These are phyloP conservation scores for Cercophora newfieldiana DNA, from an alignment of 495 filamentous ascomycete species.

Conservation along the genomic window DNA sequence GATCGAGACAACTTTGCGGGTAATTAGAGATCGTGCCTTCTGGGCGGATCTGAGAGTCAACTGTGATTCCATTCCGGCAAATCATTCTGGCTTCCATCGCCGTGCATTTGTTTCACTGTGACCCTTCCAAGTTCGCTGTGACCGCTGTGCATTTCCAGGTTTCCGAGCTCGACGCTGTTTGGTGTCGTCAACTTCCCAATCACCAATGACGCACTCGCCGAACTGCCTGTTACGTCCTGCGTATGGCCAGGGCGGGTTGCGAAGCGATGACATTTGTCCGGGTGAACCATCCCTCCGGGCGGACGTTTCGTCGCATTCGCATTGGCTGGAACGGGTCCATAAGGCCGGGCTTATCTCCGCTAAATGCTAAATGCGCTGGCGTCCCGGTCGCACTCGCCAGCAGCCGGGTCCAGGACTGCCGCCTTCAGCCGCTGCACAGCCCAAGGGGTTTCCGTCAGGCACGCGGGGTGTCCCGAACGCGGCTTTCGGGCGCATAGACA, in stretches of 20 bases:
- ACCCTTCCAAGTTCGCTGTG: neutral
- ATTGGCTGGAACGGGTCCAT: neutral
- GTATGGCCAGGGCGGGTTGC: no score
- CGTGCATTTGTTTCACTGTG: neutral
- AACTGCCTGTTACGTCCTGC: neutral
- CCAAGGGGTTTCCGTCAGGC: neutral
- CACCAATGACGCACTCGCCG: neutral
- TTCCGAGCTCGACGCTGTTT: no score
- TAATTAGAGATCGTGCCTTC: no score
- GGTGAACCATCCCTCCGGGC: neutral
- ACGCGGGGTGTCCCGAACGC: neutral
- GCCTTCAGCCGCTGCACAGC: neutral
- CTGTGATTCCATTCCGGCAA: neutral
- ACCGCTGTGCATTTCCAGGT: no score
- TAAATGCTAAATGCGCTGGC: neutral
- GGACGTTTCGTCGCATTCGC: neutral
- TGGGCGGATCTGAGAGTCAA: no score
- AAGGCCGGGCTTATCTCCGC: slow-evolving; percentile 5
- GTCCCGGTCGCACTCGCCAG: slow-evolving; percentile 1
- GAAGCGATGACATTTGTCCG: neutral
- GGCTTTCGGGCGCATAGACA: neutral
- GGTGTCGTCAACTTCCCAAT: neutral
- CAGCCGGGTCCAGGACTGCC: neutral
- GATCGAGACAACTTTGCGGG: no score
- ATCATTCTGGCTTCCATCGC: neutral